Percentiles rank a stretch among this genome's conserved stretches.
These are phyloP conservation scores for Carex kokanica DNA, from an alignment of 176 grass and related monocot species.

Conservation along the genomic window DNA sequence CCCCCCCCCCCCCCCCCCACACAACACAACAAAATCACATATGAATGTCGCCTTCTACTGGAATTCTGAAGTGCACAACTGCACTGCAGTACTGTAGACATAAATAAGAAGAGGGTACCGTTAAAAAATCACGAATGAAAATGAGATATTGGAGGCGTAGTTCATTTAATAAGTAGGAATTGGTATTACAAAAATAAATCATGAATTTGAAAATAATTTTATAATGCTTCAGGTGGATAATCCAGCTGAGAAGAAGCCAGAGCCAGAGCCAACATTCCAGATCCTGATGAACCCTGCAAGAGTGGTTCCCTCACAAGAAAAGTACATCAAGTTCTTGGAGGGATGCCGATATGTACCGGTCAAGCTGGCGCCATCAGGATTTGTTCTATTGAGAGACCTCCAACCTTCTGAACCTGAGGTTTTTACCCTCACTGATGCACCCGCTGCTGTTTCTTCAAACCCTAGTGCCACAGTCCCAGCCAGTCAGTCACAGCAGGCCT, in stretches of 20 bases:
- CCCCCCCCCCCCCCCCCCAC: neutral
- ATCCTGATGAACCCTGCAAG: constrained; percentile 86
- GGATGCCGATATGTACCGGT: constrained; percentile 82
- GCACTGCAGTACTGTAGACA: neutral
- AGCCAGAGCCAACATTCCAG: constrained; percentile 71
- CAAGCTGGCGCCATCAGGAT: constrained; percentile 76
- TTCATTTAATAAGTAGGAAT: neutral
- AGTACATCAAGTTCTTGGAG: constrained; percentile 89
- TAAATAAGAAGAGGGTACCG: neutral
- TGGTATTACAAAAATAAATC: neutral
- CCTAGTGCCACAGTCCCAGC: constrained; percentile 17
- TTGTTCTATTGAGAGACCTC: constrained; percentile 71
- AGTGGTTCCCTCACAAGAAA: constrained; percentile 84
- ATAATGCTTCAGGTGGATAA: constrained; percentile 63
- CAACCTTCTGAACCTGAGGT: constrained; percentile 81
- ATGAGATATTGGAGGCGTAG: neutral
- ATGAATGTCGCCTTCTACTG: neutral
- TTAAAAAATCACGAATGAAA: neutral
- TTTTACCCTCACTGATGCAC: constrained; percentile 72
- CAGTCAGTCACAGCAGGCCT: constrained; percentile 41
- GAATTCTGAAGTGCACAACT: neutral
- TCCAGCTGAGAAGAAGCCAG: constrained; percentile 59
- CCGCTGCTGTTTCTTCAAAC: constrained; percentile 39
- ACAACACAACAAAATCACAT: no score
- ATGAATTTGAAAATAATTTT: neutral